Percentiles rank a stretch among this genome's conserved stretches.
These are phyloP conservation scores for Albugo laibachii DNA, from an alignment of 352 stramenopile genomes.

Conservation along the genomic window DNA sequence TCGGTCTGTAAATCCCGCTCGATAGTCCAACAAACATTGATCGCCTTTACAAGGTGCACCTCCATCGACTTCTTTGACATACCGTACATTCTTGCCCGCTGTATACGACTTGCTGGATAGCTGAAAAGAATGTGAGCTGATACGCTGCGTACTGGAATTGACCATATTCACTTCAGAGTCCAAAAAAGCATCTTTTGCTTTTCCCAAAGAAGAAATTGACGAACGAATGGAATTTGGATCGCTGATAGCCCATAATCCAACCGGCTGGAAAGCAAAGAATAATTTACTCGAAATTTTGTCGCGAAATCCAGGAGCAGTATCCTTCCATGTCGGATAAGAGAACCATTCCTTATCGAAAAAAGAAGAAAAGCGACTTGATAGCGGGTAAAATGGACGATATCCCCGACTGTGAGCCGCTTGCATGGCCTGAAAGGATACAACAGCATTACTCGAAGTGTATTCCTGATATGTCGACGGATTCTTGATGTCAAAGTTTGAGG, in stretches of 20 bases:
- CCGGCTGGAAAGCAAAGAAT: constrained; percentile 44
- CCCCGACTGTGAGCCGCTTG: constrained; percentile 20
- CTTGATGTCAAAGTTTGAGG: constrained; percentile 18
- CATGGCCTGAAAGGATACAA: constrained; percentile 54
- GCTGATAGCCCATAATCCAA: constrained; percentile 57
- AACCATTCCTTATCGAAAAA: constrained; percentile 84
- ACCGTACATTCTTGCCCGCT: constrained; percentile 25
- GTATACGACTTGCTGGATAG: constrained; percentile 13
- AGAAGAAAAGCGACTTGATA: constrained; percentile 48
- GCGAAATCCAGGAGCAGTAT: constrained; percentile 22
- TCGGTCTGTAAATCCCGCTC: constrained; percentile 23
- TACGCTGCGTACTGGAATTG: too few species aligned
- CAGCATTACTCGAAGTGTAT: constrained; percentile 16
- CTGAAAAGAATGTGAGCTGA: background rate
- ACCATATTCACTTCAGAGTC: too few species aligned
- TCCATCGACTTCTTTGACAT: constrained; percentile 16
- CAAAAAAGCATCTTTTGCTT: too few species aligned
- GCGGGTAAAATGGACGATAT: constrained; percentile 80
- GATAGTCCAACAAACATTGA: constrained; percentile 36
- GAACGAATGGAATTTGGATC: constrained; percentile 4
- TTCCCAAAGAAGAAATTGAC: too few species aligned
- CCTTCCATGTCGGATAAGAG: constrained; percentile 27
- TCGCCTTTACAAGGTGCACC: constrained; percentile 13
- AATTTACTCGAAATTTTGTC: constrained; percentile 29
- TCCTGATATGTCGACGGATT: constrained; percentile 23